A percentile compares a stretch with the other conserved stretches of the same genome.
These are phyloP conservation scores for Trichoderma koningiopsis DNA, from an alignment of 2,329 filamentous ascomycete genomes.

Conservation along the genomic window DNA sequence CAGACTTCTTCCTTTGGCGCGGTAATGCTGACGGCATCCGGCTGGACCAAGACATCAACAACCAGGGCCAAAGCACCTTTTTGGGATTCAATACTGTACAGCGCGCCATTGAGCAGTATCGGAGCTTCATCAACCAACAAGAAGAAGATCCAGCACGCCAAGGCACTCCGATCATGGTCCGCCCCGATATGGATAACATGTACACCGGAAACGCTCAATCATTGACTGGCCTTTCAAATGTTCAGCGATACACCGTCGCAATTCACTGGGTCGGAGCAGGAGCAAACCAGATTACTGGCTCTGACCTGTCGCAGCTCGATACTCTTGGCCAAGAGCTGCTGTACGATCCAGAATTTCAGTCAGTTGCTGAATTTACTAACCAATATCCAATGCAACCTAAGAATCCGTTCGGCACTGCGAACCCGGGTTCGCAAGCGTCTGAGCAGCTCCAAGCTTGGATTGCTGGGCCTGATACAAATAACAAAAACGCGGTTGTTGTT, in stretches of 20 bases:
- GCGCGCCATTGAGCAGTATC: slow-evolving; percentile 15
- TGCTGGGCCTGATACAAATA: not conserved
- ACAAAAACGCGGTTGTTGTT: slow-evolving; percentile 15
- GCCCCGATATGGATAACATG: slow-evolving; percentile 18
- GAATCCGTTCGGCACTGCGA: slow-evolving; percentile 8
- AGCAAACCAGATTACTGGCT: slow-evolving; percentile 9
- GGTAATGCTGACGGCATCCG: slow-evolving; percentile 14
- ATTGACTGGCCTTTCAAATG: slow-evolving; percentile 8
- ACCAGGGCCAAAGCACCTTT: not conserved
- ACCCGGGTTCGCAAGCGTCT: slow-evolving; percentile 9
- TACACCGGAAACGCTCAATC: slow-evolving; percentile 11
- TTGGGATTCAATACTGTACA: slow-evolving; percentile 8
- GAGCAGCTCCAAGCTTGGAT: slow-evolving; percentile 16
- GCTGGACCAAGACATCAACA: slow-evolving; percentile 17
- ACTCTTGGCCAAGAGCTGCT: slow-evolving; percentile 5
- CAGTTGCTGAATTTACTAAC: slow-evolving; percentile 5
- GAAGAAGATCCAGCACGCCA: slow-evolving; percentile 19
- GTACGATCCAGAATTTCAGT: not conserved
- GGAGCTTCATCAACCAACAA: slow-evolving; percentile 17
- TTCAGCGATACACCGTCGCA: slow-evolving; percentile 14
- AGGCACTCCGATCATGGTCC: slow-evolving; percentile 12
- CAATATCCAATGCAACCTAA: slow-evolving; percentile 18
- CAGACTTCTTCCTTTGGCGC: slow-evolving; percentile 15
- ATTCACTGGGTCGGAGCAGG: slow-evolving; percentile 19
- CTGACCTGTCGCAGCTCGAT: slow-evolving; percentile 9